phyloP scores from a whole-genome alignment of 75 land plant species.

The Cupressus sempervirens region DNA sequence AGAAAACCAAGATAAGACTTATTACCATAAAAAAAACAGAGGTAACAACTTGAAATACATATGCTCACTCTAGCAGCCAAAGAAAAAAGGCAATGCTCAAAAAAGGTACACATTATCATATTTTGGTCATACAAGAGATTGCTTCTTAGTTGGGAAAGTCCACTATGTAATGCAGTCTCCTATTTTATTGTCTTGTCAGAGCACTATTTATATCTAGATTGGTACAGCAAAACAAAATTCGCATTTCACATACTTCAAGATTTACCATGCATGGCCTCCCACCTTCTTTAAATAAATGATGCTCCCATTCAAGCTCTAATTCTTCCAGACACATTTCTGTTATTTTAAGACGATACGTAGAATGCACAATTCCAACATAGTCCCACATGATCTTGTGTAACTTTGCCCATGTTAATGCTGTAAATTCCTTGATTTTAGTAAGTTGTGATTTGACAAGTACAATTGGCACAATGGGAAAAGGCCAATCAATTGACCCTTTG shows the following conservation, averaged over 20 bases:
- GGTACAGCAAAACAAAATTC: constrained; percentile 88
- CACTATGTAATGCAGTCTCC: constrained; percentile 83
- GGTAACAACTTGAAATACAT: background rate
- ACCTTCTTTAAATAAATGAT: constrained; percentile 57
- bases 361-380: constrained; percentile 90
- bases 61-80: background rate
- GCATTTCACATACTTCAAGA: constrained; percentile 90
- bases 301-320: constrained; percentile 81
- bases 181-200: constrained; percentile 83
- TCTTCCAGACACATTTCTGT: constrained; percentile 69
- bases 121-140: constrained; percentile 6
- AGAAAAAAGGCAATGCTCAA: background rate
- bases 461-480: constrained; percentile 42
- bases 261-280: constrained; percentile 89
- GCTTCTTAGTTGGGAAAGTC: constrained; percentile 53
- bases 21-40: background rate
- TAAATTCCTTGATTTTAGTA: constrained; percentile 33
- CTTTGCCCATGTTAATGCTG: constrained; percentile 47
- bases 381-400: constrained; percentile 94
- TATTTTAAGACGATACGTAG: constrained; percentile 61
- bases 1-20: background rate
- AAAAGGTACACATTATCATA: background rate
- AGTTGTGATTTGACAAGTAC: constrained; percentile 27
- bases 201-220: constrained; percentile 89
- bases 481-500: constrained; percentile 52